These are phyloP conservation scores for Colletotrichum sp. DNA, from an alignment of 2,329 filamentous ascomycete species.

Conservation along the genomic window DNA sequence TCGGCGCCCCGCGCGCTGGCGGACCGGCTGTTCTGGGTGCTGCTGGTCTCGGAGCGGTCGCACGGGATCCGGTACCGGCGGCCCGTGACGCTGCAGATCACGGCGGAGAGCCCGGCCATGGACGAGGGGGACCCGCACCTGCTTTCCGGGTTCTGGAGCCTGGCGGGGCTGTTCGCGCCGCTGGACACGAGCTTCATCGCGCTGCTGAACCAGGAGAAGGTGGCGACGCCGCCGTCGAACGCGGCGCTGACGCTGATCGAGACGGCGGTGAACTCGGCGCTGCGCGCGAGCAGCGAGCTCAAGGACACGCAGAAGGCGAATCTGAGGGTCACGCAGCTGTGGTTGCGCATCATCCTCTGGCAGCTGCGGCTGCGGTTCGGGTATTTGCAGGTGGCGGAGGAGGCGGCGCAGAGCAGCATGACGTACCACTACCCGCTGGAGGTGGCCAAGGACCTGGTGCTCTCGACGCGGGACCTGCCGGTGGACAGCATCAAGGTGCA, in stretches of 20 bases:
- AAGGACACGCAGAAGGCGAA: constrained; percentile 52
- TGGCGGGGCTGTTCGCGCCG: constrained; percentile 44
- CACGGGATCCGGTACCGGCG: constrained; percentile 50
- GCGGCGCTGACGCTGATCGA: constrained; percentile 41
- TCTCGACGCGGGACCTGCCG: constrained; percentile 42
- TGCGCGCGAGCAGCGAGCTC: constrained; percentile 35
- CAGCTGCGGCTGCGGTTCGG: constrained; percentile 48
- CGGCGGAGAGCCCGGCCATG: constrained; percentile 36
- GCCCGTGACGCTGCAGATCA: constrained; percentile 48
- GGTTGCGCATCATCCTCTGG: constrained; percentile 51
- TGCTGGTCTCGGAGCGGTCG: constrained; percentile 47
- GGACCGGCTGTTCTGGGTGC: constrained; percentile 47
- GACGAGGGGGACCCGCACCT: constrained; percentile 30
- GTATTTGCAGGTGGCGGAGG: constrained; percentile 37
- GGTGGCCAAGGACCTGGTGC: constrained; percentile 42
- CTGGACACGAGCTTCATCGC: constrained; percentile 48
- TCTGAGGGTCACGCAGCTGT: constrained; percentile 48
- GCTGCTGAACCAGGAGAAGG: constrained; percentile 41
- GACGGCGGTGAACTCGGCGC: constrained; percentile 38
- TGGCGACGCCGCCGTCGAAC: constrained; percentile 33
- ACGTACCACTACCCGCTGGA: constrained; percentile 49
- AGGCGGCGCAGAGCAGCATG: constrained; percentile 33
- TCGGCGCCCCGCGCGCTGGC: constrained; percentile 28
- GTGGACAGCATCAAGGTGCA: constrained; percentile 46
- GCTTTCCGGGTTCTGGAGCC: constrained; percentile 42